Base-by-base conservation (phyloP, 164 flowering plant genomes). In the Berberis vulgaris region DNA sequence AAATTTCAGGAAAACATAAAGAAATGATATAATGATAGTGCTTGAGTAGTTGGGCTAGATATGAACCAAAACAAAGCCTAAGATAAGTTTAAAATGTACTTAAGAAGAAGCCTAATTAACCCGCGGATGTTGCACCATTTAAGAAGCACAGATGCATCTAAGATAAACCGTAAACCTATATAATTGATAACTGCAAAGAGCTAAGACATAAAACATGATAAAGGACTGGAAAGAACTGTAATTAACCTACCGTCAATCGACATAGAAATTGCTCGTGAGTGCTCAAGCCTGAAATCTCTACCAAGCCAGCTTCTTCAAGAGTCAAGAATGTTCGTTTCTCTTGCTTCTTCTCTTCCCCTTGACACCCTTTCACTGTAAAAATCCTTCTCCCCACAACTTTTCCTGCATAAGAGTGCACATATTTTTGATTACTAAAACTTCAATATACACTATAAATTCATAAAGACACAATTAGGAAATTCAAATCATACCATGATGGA, bases 291-390 rank as follows among this genome's bases (percentile, higher is more conserved):
- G 98, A 84, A 0, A 89, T 76, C 68, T 89, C 96, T 4, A 92
- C 93, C 11, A 92, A 69, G 13, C 98, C 98, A 11, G 96, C 96
- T 75, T 92, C 98, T 77, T 89, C 92, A 0, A 86, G 70, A 40
- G 76, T 74, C 72, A 89, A 71, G 73, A 91, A 91, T 56, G 74
- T 80, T 50, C 77, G 68, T 62, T 71, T 77, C 59, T 78, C 81
- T 3, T 66, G 63, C 61, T 68, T 72, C 57, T 70, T 69, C 49
- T 76, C 83, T 57, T 61, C 81, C 10, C 64, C 76, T 54, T 61
- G 63, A 71, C 78, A 67, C 55, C 66, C 74, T 62, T 71, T 81
- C 49, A 78, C 70, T 2, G 43, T 58, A 57, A 57, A 57, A 43
- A 74, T 64, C 67, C 55, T 73, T 68, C 69, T 73, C 43, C 69